Percentiles rank a stretch among this genome's conserved stretches.
These are phyloP conservation scores for Fraxinus americana DNA, from an alignment of 257 asterid species.

Conservation along the genomic window DNA sequence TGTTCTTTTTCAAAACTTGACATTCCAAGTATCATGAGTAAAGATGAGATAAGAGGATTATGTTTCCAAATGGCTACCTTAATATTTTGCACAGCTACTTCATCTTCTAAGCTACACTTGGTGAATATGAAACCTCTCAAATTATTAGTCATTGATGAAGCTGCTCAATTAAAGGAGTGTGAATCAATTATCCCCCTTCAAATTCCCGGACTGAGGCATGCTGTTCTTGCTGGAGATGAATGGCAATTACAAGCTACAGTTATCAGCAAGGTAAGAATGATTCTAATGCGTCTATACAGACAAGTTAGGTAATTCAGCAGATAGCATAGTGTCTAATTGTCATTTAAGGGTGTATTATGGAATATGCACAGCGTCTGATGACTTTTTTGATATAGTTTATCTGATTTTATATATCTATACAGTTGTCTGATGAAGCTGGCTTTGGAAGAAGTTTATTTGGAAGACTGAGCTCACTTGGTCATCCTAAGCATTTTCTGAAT, in stretches of 20 bases:
- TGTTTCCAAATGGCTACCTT: slow-evolving; percentile 48
- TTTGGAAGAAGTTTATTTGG: slow-evolving; percentile 69
- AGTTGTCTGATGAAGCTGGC: slow-evolving; percentile 52
- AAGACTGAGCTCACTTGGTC: slow-evolving; percentile 53
- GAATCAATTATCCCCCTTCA: slow-evolving; percentile 61
- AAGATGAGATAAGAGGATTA: slow-evolving; percentile 20
- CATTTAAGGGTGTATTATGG: not conserved
- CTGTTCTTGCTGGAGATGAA: slow-evolving; percentile 61
- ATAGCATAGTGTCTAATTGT: too few species aligned
- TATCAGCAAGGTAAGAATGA: slow-evolving; percentile 46
- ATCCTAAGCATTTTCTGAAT: slow-evolving; percentile 50
- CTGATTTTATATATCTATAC: not conserved
- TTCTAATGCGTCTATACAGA: not conserved
- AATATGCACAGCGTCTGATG: not conserved
- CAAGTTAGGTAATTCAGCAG: not conserved
- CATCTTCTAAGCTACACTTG: slow-evolving; percentile 43
- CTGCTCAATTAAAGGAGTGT: slow-evolving; percentile 64
- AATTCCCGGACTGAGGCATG: slow-evolving; percentile 41
- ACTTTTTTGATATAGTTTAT: not conserved
- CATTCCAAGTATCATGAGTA: slow-evolving; percentile 29
- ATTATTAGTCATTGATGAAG: slow-evolving; percentile 60
- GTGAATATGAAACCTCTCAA: slow-evolving; percentile 36
- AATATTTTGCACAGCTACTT: slow-evolving; percentile 56
- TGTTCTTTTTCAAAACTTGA: slow-evolving; percentile 31
- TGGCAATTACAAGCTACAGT: slow-evolving; percentile 55